Evolutionary conservation across 495 filamentous ascomycete species (phyloP).

Genomic region (Penicillium riverlandense): DNA sequence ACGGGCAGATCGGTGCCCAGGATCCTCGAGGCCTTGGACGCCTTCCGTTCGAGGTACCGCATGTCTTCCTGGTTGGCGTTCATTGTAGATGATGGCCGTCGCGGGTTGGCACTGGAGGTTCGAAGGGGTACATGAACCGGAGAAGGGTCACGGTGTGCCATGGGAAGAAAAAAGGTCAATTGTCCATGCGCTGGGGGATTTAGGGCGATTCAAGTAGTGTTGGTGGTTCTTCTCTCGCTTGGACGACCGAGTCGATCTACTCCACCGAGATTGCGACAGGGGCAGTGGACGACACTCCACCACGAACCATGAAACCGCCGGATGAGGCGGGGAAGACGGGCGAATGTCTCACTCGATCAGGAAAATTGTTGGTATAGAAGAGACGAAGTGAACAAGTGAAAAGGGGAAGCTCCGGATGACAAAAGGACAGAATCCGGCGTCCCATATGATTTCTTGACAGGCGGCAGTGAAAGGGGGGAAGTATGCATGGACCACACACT

Average conservation of each 20-base stretch:
- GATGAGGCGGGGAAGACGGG: too few relatives aligned
- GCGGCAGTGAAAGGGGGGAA: too few relatives aligned
- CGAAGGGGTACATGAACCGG: constrained; percentile 23
- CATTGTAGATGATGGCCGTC: constrained; percentile 8
- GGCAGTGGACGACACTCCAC: too few relatives aligned
- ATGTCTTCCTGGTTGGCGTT: constrained; percentile 10
- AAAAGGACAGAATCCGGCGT: too few relatives aligned
- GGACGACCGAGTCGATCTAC: neutral
- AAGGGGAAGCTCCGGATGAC: too few relatives aligned
- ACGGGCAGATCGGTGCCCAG: constrained; percentile 27
- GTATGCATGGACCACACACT: too few relatives aligned
- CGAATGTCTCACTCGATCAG: too few relatives aligned
- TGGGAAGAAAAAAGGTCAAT: neutral
- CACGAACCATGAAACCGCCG: too few relatives aligned
- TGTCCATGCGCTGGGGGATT: neutral
- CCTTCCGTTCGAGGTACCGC: constrained; percentile 11
- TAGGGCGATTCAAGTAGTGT: neutral
- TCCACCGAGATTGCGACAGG: neutral
- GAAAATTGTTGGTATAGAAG: too few relatives aligned
- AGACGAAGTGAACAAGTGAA: too few relatives aligned
- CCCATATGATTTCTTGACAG: too few relatives aligned
- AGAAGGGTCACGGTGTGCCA: constrained; percentile 12
- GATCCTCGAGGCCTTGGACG: constrained; percentile 33
- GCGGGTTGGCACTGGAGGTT: constrained; percentile 22
- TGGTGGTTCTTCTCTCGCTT: neutral